Evolutionary conservation across 1,284 basidiomycete species (phyloP).

Genomic region (Boletus sp.): DNA sequence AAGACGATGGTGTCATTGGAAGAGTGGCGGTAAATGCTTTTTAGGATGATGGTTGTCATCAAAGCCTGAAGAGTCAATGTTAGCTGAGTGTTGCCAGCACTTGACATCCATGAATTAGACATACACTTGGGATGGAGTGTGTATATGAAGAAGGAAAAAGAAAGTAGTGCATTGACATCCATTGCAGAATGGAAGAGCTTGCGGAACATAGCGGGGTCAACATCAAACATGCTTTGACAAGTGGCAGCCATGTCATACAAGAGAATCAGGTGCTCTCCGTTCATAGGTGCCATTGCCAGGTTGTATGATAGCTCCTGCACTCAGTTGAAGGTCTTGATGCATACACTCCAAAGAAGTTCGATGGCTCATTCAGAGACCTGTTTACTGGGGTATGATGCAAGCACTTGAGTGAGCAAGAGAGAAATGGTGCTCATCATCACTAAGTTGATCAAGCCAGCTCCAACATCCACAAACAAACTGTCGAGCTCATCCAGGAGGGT

Average conservation of each 20-base stretch:
- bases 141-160: not conserved
- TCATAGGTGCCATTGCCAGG: not conserved
- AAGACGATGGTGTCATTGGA: not conserved
- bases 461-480: not conserved
- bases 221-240: not conserved
- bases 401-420: not conserved
- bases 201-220: not conserved
- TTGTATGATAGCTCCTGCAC: not conserved
- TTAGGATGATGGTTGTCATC: no score
- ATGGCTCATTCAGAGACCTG: not conserved
- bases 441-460: not conserved
- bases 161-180: not conserved
- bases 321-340: not conserved
- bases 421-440: not conserved
- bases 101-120: no score
- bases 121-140: not conserved
- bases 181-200: not conserved
- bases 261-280: not conserved
- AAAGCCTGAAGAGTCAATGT: no score
- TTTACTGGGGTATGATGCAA: not conserved
- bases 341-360: not conserved
- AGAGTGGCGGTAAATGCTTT: no score
- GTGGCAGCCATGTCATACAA: not conserved
- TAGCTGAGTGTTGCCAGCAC: no score
- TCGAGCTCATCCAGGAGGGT: not conserved